phyloP scores from a whole-genome alignment of 148 eudicot species.

The Rhododendron simsii region DNA sequence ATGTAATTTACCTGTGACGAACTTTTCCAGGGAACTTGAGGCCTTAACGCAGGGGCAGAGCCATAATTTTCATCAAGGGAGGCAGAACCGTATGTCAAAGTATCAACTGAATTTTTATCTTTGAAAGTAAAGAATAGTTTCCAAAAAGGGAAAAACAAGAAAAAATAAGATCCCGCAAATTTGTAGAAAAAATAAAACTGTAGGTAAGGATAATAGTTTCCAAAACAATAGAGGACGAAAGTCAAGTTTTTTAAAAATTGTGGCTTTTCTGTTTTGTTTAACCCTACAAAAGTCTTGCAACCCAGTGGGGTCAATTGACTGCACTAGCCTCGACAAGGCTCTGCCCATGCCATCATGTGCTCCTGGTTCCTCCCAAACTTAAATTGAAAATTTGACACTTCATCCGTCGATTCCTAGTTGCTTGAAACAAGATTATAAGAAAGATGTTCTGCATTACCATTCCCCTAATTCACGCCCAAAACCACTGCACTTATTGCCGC shows the following conservation, averaged over 20 bases:
- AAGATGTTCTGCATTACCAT: slow-evolving; percentile 43
- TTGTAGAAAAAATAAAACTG: too few relatives aligned
- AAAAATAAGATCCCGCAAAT: too few relatives aligned
- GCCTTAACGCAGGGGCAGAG: not conserved
- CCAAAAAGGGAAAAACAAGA: too few relatives aligned
- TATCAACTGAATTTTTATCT: too few relatives aligned
- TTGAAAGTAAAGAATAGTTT: too few relatives aligned
- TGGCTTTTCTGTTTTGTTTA: not conserved
- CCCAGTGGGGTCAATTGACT: not conserved
- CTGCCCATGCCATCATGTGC: not conserved
- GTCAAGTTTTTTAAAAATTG: not conserved
- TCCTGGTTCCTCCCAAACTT: not conserved
- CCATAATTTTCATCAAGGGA: not conserved
- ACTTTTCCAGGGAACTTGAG: not conserved
- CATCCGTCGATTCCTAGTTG: not conserved
- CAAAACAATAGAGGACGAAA: not conserved
- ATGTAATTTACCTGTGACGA: not conserved
- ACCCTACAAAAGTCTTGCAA: not conserved
- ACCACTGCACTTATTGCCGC: slow-evolving; percentile 94
- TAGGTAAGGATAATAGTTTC: not conserved
- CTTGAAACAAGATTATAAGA: slow-evolving; percentile 1
- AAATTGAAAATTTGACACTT: not conserved
- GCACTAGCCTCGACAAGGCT: not conserved
- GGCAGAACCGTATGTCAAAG: too few relatives aligned
- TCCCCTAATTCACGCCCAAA: slow-evolving; percentile 99